Evolutionary conservation across 805 yeast species (phyloP).

Genomic region (Yamadazyma philogaea): DNA sequence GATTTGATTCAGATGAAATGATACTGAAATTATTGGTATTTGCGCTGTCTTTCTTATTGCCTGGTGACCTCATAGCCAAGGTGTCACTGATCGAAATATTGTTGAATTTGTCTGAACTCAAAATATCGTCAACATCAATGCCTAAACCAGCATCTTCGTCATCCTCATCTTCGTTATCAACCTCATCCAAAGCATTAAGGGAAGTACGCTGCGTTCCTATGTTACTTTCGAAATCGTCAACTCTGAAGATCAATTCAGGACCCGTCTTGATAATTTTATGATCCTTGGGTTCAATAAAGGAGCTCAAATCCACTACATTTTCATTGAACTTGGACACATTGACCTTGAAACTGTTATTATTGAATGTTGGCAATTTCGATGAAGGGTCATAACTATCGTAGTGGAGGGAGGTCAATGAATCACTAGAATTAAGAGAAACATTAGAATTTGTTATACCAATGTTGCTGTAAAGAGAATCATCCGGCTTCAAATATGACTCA

Average conservation of each 20-base stretch:
- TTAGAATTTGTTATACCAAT: conserved; percentile 15
- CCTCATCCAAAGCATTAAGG: conserved; percentile 21
- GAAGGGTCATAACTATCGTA: conserved; percentile 14
- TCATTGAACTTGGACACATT: conserved; percentile 36
- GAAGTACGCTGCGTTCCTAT: conserved; percentile 18
- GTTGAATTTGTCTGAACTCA: conserved; percentile 38
- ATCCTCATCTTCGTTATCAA: conserved; percentile 27
- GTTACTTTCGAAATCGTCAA: conserved; percentile 35
- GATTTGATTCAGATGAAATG: conserved; percentile 17
- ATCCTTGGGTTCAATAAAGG: conserved; percentile 3
- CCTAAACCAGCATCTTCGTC: conserved; percentile 41
- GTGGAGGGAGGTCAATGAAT: conserved; percentile 18
- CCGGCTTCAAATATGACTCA: conserved; percentile 31
- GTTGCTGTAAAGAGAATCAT: neutral
- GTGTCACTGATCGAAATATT: conserved; percentile 21
- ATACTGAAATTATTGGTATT: conserved; percentile 13
- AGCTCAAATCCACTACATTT: conserved; percentile 10
- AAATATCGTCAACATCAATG: conserved; percentile 42
- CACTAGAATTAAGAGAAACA: conserved; percentile 24
- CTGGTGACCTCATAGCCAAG: conserved; percentile 7
- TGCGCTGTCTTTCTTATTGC: conserved; percentile 1
- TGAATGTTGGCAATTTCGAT: conserved; percentile 32
- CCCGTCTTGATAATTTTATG: conserved; percentile 25
- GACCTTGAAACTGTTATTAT: conserved; percentile 33
- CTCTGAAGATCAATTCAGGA: conserved; percentile 30